phyloP scores from a whole-genome alignment of 768 basidiomycete genomes.

The Tephrocybe sp. region DNA sequence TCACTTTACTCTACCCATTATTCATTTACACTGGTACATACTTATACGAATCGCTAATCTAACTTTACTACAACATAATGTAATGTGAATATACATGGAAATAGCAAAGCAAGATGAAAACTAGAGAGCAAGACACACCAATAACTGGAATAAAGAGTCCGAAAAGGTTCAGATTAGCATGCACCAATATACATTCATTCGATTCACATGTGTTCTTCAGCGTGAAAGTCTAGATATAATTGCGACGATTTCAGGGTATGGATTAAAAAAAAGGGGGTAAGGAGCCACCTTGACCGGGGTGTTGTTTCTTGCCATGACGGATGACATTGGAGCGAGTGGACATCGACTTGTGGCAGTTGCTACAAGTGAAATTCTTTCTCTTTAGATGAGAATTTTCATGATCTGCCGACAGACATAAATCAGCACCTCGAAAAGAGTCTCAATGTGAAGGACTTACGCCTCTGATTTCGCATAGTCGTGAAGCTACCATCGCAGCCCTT shows the following conservation, averaged over 20 bases:
- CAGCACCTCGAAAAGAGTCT: not conserved
- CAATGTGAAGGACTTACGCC: not conserved
- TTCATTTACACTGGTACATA: no score
- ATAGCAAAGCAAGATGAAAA: no score
- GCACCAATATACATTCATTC: no score
- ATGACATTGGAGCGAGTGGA: constrained; percentile 11
- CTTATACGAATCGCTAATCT: no score
- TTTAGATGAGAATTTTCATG: constrained; percentile 16
- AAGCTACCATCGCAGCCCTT: not conserved
- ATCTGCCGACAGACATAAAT: constrained; percentile 2
- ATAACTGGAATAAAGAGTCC: no score
- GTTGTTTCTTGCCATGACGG: constrained; percentile 9
- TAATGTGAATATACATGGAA: no score
- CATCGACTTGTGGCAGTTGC: constrained; percentile 6
- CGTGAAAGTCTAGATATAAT: not conserved
- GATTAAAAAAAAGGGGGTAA: not conserved
- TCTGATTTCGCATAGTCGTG: constrained; percentile 5
- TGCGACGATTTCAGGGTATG: not conserved
- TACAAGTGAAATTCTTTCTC: constrained; percentile 12
- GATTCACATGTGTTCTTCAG: not conserved
- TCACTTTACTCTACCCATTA: no score
- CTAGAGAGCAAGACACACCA: no score
- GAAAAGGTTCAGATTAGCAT: no score
- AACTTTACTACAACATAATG: no score
- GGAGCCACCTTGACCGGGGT: constrained; percentile 7